These are phyloP conservation scores for Pythium guiyangense DNA, from an alignment of 352 stramenopile species.

Conservation along the genomic window DNA sequence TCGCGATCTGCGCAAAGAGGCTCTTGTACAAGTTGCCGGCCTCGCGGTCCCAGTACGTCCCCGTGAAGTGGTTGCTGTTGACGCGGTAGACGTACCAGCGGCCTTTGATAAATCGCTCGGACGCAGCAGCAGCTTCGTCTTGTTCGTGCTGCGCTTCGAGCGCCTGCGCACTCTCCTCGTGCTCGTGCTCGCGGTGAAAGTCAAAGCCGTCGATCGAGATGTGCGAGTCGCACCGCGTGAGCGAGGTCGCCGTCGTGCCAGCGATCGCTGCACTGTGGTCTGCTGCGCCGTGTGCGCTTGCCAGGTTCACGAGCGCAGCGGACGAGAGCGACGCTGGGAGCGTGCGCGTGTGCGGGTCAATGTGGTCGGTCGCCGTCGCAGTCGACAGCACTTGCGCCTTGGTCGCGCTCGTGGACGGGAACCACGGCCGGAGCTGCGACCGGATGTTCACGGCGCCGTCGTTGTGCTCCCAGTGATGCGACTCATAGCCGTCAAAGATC, in stretches of 20 bases:
- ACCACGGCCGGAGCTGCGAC: constrained; percentile 68
- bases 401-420: constrained; percentile 19
- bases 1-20: constrained; percentile 60
- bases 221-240: constrained; percentile 56
- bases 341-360: constrained; percentile 8
- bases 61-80: constrained; percentile 66
- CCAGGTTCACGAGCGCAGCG: too few species aligned
- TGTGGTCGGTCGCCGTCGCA: too few species aligned
- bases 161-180: background rate
- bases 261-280: constrained; percentile 20
- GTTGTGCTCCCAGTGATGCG: constrained; percentile 62
- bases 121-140: constrained; percentile 4
- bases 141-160: background rate
- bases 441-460: constrained; percentile 70
- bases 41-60: constrained; percentile 65
- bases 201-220: constrained; percentile 75
- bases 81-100: constrained; percentile 81
- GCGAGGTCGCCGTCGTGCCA: background rate
- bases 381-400: constrained; percentile 28
- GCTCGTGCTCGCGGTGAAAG: constrained; percentile 46
- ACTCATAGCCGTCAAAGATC: constrained; percentile 64
- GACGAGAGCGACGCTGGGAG: constrained; percentile 30
- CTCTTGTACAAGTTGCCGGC: constrained; percentile 59
- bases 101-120: constrained; percentile 41
- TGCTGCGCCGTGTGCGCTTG: too few species aligned